These are phyloP conservation scores for Huntiella omanensis DNA, from an alignment of 2,329 filamentous ascomycete species.

Conservation along the genomic window DNA sequence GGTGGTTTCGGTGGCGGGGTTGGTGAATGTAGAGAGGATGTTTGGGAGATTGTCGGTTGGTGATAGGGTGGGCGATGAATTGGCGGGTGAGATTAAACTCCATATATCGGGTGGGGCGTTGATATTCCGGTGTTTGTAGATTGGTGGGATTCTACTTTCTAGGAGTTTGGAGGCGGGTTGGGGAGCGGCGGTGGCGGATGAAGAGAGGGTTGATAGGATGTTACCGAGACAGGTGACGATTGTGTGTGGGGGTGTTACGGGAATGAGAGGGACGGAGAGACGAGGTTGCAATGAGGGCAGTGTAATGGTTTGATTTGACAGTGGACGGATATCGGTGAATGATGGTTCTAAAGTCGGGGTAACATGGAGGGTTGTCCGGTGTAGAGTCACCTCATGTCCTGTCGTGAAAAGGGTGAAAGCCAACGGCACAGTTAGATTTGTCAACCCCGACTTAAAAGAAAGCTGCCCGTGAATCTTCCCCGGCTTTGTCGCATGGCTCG, in stretches of 20 bases:
- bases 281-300: neutral
- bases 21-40: slow-evolving; percentile 1
- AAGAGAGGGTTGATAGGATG: slow-evolving; percentile 48
- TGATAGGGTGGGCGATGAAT: neutral
- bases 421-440: slow-evolving; percentile 39
- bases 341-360: slow-evolving; percentile 12
- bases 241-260: slow-evolving; percentile 41
- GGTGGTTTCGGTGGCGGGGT: slow-evolving; percentile 5
- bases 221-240: slow-evolving; percentile 57
- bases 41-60: no score
- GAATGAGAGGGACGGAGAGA: slow-evolving; percentile 31
- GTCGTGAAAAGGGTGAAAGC: slow-evolving; percentile 66
- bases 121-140: slow-evolving; percentile 26
- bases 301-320: slow-evolving; percentile 21
- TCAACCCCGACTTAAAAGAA: neutral
- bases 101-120: slow-evolving; percentile 21
- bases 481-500: neutral
- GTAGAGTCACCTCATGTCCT: slow-evolving; percentile 39
- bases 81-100: slow-evolving; percentile 32
- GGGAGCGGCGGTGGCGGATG: slow-evolving; percentile 19
- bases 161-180: slow-evolving; percentile 53
- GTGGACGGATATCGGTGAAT: slow-evolving; percentile 11
- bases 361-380: slow-evolving; percentile 15
- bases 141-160: slow-evolving; percentile 41
- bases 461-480: neutral